Evolutionary conservation across 192 early-diverging fungal genomes (phyloP).

Genomic region (Anaeromyces robustus): DNA sequence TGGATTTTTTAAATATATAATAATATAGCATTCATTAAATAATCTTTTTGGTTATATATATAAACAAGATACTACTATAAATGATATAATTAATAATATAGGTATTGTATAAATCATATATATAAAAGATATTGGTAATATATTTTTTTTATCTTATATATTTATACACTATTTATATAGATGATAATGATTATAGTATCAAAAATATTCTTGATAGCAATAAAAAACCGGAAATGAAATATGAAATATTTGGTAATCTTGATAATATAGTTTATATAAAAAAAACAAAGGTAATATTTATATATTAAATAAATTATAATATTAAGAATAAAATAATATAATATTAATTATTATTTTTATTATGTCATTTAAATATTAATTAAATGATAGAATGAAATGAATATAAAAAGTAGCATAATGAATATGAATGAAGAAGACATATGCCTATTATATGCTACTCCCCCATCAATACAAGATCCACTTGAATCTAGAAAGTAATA

Average conservation of each 20-base stretch:
- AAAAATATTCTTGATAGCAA: not conserved
- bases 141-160: not conserved
- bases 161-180: not conserved
- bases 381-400: not conserved
- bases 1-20: too few species aligned
- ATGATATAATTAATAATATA: not conserved
- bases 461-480: not conserved
- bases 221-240: not conserved
- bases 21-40: not conserved
- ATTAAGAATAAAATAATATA: too few species aligned
- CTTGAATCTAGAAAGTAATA: not conserved
- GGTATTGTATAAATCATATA: not conserved
- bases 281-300: not conserved
- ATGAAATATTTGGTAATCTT: not conserved
- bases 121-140: too few species aligned
- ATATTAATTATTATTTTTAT: too few species aligned
- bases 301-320: too few species aligned
- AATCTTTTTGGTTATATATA: not conserved
- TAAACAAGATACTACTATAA: not conserved
- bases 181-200: not conserved
- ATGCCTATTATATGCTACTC: not conserved
- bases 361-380: too few species aligned
- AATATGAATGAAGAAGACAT: not conserved
- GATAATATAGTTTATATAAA: not conserved
- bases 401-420: not conserved